Conservation (phyloP, 805 yeast species). For the Saccharomycopsis fibuligera region DNA sequence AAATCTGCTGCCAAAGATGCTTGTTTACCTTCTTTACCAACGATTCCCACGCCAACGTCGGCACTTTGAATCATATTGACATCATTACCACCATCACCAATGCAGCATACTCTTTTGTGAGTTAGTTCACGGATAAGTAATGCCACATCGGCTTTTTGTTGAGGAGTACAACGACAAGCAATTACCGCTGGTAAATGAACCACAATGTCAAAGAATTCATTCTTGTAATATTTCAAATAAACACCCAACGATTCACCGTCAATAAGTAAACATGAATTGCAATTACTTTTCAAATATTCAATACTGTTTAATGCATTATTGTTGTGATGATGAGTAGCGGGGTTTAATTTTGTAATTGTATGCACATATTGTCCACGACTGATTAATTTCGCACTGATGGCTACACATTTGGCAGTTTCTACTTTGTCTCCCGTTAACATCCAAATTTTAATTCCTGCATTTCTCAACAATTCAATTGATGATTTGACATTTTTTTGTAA, state of each 20-base stretch:
- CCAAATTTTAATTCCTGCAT: conserved; percentile 98
- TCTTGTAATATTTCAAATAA: conserved; percentile 53
- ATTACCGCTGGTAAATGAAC: conserved; percentile 86
- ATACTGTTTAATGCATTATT: conserved; percentile 68
- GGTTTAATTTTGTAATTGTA: conserved; percentile 59
- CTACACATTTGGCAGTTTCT: conserved; percentile 96
- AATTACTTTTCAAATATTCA: conserved; percentile 60
- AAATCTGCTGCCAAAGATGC: conserved; percentile 97
- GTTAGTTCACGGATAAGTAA: conserved; percentile 68
- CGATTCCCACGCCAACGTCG: conserved; percentile 98
- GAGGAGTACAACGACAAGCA: conserved; percentile 98
- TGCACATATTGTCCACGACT: conserved; percentile 93
- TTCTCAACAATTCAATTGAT: conserved; percentile 83
- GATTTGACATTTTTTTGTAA: conserved; percentile 87
- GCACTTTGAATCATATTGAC: conserved; percentile 99
- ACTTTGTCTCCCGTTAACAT: conserved; percentile 99
- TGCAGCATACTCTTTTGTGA: conserved; percentile 89
- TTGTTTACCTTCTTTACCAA: conserved; percentile 97
- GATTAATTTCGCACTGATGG: conserved; percentile 90
- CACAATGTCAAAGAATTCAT: conserved; percentile 73
- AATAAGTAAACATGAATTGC: conserved; percentile 61
- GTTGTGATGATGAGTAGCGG: conserved; percentile 32
- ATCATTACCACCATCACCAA: conserved; percentile 99
- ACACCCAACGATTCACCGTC: conserved; percentile 89
- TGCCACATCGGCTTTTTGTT: conserved; percentile 96